Base-by-base conservation (phyloP, 108 stramenopile species). In the Fragilariopsis cylindrus region DNA sequence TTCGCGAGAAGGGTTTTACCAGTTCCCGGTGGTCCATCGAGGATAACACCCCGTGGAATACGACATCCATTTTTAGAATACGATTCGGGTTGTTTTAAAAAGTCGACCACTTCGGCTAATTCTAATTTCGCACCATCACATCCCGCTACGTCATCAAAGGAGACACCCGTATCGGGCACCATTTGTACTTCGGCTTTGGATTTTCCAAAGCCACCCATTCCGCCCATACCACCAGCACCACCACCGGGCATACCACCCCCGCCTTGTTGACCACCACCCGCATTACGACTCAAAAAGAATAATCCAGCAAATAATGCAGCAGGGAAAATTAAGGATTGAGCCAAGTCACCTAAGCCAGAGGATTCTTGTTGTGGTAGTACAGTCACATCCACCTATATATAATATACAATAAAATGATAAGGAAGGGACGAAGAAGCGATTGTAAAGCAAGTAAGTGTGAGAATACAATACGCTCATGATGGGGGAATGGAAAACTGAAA, bases 91-190 rank as follows among this genome's bases (percentile, higher is more conserved):
- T 97, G 90, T 87, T 96, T 95, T 30, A 99, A 80, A 76, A 97
- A 99, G 84, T 97, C 97, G n/a, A 99, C 98, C 63, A 99, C 92
- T 77, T 99, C 98, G 44, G 92, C 80, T 46, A 99, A 60, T 65
- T 99, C 97, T 18, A 93, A 62, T 84, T 99, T 99, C 71, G 97
- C 97, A 8, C 87, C 88, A 63, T 99, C 97, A 72, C 96, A 97
- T 53, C 98, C 98, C 7, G 97, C 97, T n/a, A 99, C 97, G 72
- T 96, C 97, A 48, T 91, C 92, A 82, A 99, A 99, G 58, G 90
- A 97, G 12, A 95, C 84, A 40, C 90, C 90, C 13, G 94, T 95
- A 55, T 85, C 86, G 9, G 94, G 90, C 48, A 91, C 86, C 91
- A 95, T 92, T 75, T 92, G 94, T 71, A 95, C 87, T 86, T 81